Conservation (phyloP, 768 basidiomycete species). For the Lentinula sp. region DNA sequence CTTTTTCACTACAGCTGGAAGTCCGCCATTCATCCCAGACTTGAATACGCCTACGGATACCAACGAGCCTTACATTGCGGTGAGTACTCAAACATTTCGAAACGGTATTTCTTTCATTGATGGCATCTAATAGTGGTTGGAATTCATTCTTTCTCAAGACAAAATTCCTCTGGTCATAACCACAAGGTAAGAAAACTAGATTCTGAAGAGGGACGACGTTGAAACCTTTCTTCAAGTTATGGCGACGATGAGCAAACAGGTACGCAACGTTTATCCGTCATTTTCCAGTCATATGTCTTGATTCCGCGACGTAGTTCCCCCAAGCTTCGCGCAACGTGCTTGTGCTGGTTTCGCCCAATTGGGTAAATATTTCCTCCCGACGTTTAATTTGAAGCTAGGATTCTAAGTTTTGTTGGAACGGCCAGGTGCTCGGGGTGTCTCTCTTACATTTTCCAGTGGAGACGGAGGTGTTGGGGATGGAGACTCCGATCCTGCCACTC, state of each 20-base stretch:
- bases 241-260: constrained; percentile 70
- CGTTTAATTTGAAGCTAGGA: not conserved
- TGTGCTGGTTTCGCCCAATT: constrained; percentile 63
- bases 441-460: constrained; percentile 60
- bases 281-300: not conserved
- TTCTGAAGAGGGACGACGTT: not conserved
- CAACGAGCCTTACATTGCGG: constrained; percentile 45
- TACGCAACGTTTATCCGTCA: constrained; percentile 16
- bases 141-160: constrained; percentile 43
- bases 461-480: constrained; percentile 68
- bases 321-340: constrained; percentile 47
- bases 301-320: constrained; percentile 38
- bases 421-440: constrained; percentile 58
- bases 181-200: constrained; percentile 22
- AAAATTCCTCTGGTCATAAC: constrained; percentile 56
- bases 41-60: constrained; percentile 26
- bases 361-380: constrained; percentile 22
- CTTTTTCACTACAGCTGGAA: constrained; percentile 59
- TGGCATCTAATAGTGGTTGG: constrained; percentile 44
- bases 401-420: not conserved
- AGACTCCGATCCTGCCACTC: constrained; percentile 42
- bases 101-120: constrained; percentile 10
- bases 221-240: constrained; percentile 34
- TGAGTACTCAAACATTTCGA: constrained; percentile 14
- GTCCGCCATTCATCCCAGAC: constrained; percentile 54